Conservation (phyloP, 139 green algal genomes). For the Tetraselmis chui region DNA sequence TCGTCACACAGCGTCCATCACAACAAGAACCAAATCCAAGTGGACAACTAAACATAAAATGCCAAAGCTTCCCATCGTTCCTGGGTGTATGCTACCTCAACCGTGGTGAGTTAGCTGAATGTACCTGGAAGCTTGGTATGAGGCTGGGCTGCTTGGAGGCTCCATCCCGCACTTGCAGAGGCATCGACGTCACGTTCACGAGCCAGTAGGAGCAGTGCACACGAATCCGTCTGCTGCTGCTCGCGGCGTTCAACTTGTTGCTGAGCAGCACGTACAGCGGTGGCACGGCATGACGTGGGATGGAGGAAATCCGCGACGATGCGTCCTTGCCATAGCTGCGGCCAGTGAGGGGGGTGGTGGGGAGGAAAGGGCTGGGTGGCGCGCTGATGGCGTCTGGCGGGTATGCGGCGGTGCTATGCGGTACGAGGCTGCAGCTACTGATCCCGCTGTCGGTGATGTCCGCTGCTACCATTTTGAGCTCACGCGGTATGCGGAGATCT, state of each 20-base stretch:
- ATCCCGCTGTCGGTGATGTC: not conserved
- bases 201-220: constrained; percentile 39
- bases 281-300: constrained; percentile 8
- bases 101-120: not conserved
- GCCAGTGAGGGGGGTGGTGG: not conserved
- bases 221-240: constrained; percentile 18
- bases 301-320: constrained; percentile 4
- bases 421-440: not conserved
- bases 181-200: constrained; percentile 36
- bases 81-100: too few species aligned
- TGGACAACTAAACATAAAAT: too few species aligned
- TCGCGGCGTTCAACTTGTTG: constrained; percentile 15
- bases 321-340: not conserved
- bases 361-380: not conserved
- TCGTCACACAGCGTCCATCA: too few species aligned
- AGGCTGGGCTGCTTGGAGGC: not conserved
- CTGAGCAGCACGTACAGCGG: constrained; percentile 5
- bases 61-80: too few species aligned
- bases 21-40: too few species aligned
- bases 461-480: constrained; percentile 1
- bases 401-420: not conserved
- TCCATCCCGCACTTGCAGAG: constrained; percentile 23
- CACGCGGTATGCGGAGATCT: not conserved
- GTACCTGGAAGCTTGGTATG: not conserved
- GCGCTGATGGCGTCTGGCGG: not conserved